Conservation (phyloP, 371 early-diverging fungal genomes). For the Mortierella sp. region DNA sequence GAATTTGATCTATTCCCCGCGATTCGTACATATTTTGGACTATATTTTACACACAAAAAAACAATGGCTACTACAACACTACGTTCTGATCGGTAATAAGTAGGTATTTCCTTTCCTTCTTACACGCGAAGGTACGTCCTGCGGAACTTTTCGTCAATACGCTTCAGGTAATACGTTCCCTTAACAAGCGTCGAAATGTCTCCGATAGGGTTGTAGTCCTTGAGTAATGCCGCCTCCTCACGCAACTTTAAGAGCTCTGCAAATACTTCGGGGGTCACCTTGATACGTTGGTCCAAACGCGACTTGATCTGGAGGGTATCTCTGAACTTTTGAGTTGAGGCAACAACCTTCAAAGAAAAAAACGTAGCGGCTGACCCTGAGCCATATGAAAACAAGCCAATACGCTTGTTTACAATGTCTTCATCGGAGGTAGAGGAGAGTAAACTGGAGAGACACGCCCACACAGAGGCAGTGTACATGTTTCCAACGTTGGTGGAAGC, state of each 20-base stretch:
- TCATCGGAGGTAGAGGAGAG: constrained; percentile 79
- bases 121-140: constrained; percentile 80
- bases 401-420: constrained; percentile 83
- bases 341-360: constrained; percentile 89
- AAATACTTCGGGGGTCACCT: constrained; percentile 83
- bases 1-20: too few relatives aligned
- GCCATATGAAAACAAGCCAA: constrained; percentile 96
- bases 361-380: constrained; percentile 96
- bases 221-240: constrained; percentile 87
- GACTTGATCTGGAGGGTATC: constrained; percentile 72
- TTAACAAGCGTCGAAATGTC: constrained; percentile 64
- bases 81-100: neutral
- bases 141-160: constrained; percentile 94
- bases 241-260: constrained; percentile 88
- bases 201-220: constrained; percentile 85
- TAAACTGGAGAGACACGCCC: constrained; percentile 89
- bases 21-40: neutral
- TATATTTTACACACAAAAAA: neutral
- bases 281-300: constrained; percentile 82
- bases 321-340: constrained; percentile 73
- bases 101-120: neutral
- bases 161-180: constrained; percentile 88
- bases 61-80: neutral
- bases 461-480: constrained; percentile 97
- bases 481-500: constrained; percentile 95